phyloP scores from a whole-genome alignment of 164 flowering plant genomes.

The Vitis labrusca region DNA sequence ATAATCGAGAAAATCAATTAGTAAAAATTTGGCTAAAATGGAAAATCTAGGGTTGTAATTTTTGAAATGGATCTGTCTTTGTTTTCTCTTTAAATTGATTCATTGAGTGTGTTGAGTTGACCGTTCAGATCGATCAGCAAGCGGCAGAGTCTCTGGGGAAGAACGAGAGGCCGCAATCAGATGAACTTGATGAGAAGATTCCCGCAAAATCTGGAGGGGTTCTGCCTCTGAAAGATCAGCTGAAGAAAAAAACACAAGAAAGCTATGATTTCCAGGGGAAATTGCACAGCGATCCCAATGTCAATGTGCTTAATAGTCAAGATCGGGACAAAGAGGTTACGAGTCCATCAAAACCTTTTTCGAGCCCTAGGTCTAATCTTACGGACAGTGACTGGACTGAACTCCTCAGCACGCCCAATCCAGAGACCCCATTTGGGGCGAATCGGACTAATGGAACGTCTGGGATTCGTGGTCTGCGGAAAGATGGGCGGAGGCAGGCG shows the following conservation, averaged over 20 bases:
- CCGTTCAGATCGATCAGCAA: conserved; percentile 85
- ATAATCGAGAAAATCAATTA: neutral
- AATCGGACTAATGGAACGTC: conserved; percentile 42
- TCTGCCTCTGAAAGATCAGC: conserved; percentile 79
- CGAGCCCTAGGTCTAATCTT: conserved; percentile 29
- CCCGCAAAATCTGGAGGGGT: conserved; percentile 30
- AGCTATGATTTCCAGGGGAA: conserved; percentile 24
- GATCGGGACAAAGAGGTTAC: conserved; percentile 19
- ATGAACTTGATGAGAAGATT: conserved; percentile 20
- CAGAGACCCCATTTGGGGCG: conserved; percentile 5
- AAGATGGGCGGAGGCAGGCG: conserved; percentile 34
- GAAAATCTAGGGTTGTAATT: neutral
- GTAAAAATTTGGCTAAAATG: neutral
- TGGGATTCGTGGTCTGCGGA: conserved; percentile 32
- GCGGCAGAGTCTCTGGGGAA: conserved; percentile 87
- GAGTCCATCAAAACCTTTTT: conserved; percentile 5
- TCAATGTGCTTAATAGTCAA: neutral
- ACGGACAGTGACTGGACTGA: conserved; percentile 89
- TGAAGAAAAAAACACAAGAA: conserved; percentile 61
- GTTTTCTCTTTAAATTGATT: neutral
- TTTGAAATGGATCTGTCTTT: neutral
- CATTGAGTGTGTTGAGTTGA: conserved; percentile 4
- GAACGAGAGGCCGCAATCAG: conserved; percentile 46
- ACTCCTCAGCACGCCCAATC: conserved; percentile 54
- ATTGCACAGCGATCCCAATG: conserved; percentile 19